A percentile compares a stretch with the other conserved stretches of the same genome.
phyloP scores from a whole-genome alignment of 768 basidiomycete genomes.

The Cyathus striatus region DNA sequence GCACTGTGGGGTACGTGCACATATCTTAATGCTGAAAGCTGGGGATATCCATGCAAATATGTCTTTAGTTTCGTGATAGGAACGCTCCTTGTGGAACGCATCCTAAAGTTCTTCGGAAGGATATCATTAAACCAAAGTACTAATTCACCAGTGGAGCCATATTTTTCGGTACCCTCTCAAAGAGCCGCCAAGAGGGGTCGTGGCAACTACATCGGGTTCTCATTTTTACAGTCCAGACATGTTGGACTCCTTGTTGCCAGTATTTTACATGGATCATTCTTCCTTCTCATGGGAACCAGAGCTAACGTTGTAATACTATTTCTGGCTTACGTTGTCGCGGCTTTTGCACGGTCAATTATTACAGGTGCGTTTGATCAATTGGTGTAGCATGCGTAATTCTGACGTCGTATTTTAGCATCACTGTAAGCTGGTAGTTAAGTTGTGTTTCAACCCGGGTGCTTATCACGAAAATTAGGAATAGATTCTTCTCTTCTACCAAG shows the following conservation, averaged over 20 bases:
- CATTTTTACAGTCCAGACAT: conserved; percentile 38
- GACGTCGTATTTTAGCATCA: conserved; percentile 17
- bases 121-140: conserved; percentile 23
- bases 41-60: not conserved
- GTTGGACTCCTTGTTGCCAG: conserved; percentile 30
- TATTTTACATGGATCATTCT: conserved; percentile 35
- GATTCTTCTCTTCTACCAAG: conserved; percentile 35
- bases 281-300: conserved; percentile 43
- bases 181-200: conserved; percentile 2
- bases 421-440: conserved; percentile 22
- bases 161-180: conserved; percentile 14
- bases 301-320: conserved; percentile 37
- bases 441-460: not conserved
- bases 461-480: conserved; percentile 25
- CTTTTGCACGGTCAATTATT: conserved; percentile 42
- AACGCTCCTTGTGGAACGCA: conserved; percentile 40
- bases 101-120: conserved; percentile 36
- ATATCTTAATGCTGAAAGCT: not conserved
- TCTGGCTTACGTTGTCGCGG: conserved; percentile 40
- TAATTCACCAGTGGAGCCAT: conserved; percentile 18
- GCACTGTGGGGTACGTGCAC: conserved; percentile 40
- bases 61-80: conserved; percentile 37
- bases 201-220: conserved; percentile 23
- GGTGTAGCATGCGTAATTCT: conserved; percentile 3
- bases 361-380: conserved; percentile 42